phyloP scores from a whole-genome alignment of 140 eudicot species.

The Ambrosia hybrid region DNA sequence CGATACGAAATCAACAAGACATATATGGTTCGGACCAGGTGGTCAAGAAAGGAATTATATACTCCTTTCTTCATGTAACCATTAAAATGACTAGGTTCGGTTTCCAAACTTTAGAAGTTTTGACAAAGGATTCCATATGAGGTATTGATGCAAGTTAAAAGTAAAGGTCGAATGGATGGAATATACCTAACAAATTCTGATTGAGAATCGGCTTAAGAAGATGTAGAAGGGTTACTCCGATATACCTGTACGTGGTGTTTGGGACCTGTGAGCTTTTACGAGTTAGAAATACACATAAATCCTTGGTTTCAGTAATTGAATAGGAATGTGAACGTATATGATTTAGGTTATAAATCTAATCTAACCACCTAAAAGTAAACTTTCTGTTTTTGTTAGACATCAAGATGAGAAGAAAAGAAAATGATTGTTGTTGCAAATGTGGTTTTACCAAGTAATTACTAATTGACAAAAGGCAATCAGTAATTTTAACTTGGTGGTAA shows the following conservation, averaged over 20 bases:
- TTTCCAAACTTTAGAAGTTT: background rate
- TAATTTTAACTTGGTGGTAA: too few relatives aligned
- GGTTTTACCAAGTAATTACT: background rate
- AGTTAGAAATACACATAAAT: too few relatives aligned
- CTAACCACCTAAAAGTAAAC: background rate
- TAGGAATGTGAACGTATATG: background rate
- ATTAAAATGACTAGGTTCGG: slow-evolving; percentile 8
- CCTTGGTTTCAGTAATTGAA: background rate
- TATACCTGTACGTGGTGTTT: too few relatives aligned
- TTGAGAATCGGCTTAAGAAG: background rate
- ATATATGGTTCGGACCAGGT: slow-evolving; percentile 9
- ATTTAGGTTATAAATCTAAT: background rate
- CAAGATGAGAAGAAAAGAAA: background rate
- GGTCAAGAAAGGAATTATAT: background rate
- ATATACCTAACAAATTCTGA: background rate
- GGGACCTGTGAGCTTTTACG: too few relatives aligned
- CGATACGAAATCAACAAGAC: background rate
- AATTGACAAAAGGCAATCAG: too few relatives aligned
- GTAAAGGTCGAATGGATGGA: background rate
- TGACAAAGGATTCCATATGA: background rate
- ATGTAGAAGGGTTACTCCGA: background rate
- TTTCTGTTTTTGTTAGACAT: background rate
- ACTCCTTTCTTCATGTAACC: slow-evolving; percentile 12
- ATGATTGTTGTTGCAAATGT: background rate
- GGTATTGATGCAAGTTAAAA: too few relatives aligned